Evolutionary conservation across 2,329 filamentous ascomycete species (phyloP).

Genomic region (Reticulascus tulasneorum): DNA sequence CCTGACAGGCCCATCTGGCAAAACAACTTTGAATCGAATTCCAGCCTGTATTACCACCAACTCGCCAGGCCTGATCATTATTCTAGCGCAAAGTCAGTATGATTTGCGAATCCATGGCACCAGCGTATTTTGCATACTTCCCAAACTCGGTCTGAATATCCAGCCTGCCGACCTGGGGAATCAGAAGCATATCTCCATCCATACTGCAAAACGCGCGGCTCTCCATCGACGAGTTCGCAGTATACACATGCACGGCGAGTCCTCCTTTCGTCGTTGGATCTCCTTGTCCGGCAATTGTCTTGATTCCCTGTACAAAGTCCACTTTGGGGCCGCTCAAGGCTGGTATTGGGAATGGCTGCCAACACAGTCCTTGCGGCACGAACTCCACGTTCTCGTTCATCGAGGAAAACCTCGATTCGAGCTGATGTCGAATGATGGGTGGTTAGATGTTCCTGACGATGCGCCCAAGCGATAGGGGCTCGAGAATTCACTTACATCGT

Average conservation of each 20-base stretch:
- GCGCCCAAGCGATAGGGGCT: neutral
- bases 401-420: slow-evolving; percentile 31
- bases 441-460: neutral
- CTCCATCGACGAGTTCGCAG: slow-evolving; percentile 41
- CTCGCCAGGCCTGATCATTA: slow-evolving; percentile 59
- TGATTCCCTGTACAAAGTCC: slow-evolving; percentile 43
- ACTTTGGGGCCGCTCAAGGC: slow-evolving; percentile 17
- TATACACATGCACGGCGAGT: slow-evolving; percentile 44
- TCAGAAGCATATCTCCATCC: slow-evolving; percentile 62
- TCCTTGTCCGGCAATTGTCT: slow-evolving; percentile 45
- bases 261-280: slow-evolving; percentile 47
- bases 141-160: slow-evolving; percentile 66
- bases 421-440: slow-evolving; percentile 4
- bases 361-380: slow-evolving; percentile 36
- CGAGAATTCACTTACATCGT: slow-evolving; percentile 9
- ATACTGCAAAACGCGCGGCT: slow-evolving; percentile 44
- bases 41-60: slow-evolving; percentile 62
- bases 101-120: slow-evolving; percentile 3
- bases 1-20: slow-evolving; percentile 53
- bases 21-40: slow-evolving; percentile 53
- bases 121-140: slow-evolving; percentile 28
- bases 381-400: slow-evolving; percentile 34
- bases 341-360: slow-evolving; percentile 29
- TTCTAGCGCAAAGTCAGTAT: slow-evolving; percentile 4
- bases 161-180: slow-evolving; percentile 57